Evolutionary conservation across 1,284 basidiomycete genomes (phyloP).

Genomic region (Schizopora paradoxa): DNA sequence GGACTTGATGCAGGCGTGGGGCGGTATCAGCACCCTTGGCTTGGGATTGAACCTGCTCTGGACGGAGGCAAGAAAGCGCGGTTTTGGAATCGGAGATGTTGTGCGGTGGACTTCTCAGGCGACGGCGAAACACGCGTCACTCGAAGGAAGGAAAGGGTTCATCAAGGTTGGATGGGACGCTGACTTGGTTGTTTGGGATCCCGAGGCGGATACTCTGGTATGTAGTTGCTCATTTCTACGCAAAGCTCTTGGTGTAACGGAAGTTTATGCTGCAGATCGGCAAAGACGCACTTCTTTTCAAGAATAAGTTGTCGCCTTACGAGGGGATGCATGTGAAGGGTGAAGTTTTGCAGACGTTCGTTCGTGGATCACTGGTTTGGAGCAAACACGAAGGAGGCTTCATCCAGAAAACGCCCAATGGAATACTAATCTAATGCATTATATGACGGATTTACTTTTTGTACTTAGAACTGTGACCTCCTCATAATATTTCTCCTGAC

Average conservation of each 20-base stretch:
- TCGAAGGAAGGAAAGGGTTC: constrained; percentile 65
- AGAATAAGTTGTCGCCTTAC: constrained; percentile 90
- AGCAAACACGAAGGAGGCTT: no score
- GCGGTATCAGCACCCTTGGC: constrained; percentile 85
- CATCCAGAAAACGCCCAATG: no score
- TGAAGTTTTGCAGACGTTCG: constrained; percentile 66
- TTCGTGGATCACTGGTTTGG: constrained; percentile 70
- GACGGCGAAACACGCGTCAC: constrained; percentile 74
- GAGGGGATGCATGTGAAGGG: constrained; percentile 70
- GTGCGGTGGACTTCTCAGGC: constrained; percentile 68
- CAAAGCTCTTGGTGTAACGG: background rate
- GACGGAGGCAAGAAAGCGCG: constrained; percentile 68
- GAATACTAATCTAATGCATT: no score
- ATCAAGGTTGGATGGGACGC: constrained; percentile 73
- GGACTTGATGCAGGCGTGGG: constrained; percentile 87
- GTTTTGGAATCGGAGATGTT: constrained; percentile 55
- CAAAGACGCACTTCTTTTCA: constrained; percentile 72
- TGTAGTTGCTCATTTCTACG: constrained; percentile 21
- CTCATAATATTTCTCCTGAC: constrained; percentile 89
- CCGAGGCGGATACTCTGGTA: constrained; percentile 60
- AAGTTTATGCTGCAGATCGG: constrained; percentile 48
- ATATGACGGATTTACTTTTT: constrained; percentile 3
- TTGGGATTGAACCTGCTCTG: constrained; percentile 82
- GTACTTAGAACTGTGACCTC: constrained; percentile 56
- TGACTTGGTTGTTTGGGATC: constrained; percentile 83